phyloP scores from a whole-genome alignment of 2,329 filamentous ascomycete genomes.

The Exophiala alcalophila region DNA sequence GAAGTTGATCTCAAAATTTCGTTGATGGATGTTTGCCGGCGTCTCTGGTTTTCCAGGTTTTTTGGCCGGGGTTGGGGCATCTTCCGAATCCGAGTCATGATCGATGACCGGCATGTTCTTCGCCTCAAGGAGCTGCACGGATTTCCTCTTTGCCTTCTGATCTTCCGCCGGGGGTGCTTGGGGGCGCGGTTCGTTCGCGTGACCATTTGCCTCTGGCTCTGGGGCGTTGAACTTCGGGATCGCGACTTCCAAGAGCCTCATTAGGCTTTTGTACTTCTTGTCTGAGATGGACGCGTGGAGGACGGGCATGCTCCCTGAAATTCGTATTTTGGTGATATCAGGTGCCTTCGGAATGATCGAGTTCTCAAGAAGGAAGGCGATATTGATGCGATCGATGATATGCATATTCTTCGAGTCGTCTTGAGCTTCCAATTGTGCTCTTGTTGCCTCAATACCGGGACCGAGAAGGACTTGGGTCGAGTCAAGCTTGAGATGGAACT shows the following conservation, averaged over 20 bases:
- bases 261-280: slow-evolving; percentile 92
- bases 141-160: slow-evolving; percentile 37
- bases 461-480: slow-evolving; percentile 95
- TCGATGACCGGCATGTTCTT: slow-evolving; percentile 77
- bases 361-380: slow-evolving; percentile 92
- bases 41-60: slow-evolving; percentile 61
- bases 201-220: slow-evolving; percentile 32
- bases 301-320: slow-evolving; percentile 88
- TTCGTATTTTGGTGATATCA: slow-evolving; percentile 84
- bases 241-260: slow-evolving; percentile 93
- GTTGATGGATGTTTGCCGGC: slow-evolving; percentile 68
- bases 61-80: slow-evolving; percentile 61
- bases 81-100: slow-evolving; percentile 60
- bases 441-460: slow-evolving; percentile 85
- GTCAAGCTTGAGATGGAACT: slow-evolving; percentile 86
- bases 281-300: slow-evolving; percentile 91
- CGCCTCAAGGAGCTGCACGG: slow-evolving; percentile 46
- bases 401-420: slow-evolving; percentile 72
- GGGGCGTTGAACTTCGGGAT: slow-evolving; percentile 74
- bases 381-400: slow-evolving; percentile 93
- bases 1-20: slow-evolving; percentile 94
- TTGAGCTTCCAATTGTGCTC: slow-evolving; percentile 69
- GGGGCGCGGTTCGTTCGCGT: slow-evolving; percentile 38
- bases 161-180: slow-evolving; percentile 29
- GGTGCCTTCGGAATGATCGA: slow-evolving; percentile 96